Conservation (phyloP, 768 basidiomycete species). For the Russula emetica region DNA sequence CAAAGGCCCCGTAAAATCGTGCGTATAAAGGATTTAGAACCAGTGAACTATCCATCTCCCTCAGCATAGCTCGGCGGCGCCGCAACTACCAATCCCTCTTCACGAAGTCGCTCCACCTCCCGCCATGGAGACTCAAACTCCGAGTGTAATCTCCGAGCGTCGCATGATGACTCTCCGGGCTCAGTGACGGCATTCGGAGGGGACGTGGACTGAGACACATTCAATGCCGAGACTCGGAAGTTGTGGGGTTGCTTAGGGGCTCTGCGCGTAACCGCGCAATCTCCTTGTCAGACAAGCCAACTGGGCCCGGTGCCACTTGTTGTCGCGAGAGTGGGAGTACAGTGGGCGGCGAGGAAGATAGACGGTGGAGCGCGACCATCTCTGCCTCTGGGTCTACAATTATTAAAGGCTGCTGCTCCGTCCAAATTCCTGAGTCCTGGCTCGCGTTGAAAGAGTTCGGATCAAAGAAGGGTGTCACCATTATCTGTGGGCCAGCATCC, state of each 20-base stretch:
- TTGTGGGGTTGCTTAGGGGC: not conserved
- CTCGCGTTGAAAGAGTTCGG: not conserved
- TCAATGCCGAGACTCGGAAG: too few relatives aligned
- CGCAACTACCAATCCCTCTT: slow-evolving; percentile 25
- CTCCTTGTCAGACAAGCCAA: slow-evolving; percentile 18
- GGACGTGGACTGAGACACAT: not conserved
- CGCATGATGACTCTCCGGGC: not conserved
- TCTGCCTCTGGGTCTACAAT: too few relatives aligned
- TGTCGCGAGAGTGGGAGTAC: not conserved
- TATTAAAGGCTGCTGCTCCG: not conserved
- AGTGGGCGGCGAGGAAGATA: not conserved
- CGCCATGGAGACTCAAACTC: slow-evolving; percentile 33
- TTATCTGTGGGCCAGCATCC: not conserved
- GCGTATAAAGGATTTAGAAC: too few relatives aligned
- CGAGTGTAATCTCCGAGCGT: slow-evolving; percentile 2
- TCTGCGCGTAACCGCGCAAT: slow-evolving; percentile 15
- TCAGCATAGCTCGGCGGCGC: slow-evolving; percentile 30
- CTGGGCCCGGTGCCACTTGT: not conserved
- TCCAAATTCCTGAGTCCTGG: not conserved
- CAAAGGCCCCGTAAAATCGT: too few relatives aligned
- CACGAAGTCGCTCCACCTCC: slow-evolving; percentile 30
- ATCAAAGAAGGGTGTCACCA: slow-evolving; percentile 9
- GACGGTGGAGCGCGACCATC: not conserved
- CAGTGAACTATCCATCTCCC: not conserved
- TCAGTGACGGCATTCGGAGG: not conserved